Percentiles rank a stretch among this genome's conserved stretches.
Conservation (phyloP, 225 moss, liverwort and hornwort species). For the Anthoceros angustus region DNA sequence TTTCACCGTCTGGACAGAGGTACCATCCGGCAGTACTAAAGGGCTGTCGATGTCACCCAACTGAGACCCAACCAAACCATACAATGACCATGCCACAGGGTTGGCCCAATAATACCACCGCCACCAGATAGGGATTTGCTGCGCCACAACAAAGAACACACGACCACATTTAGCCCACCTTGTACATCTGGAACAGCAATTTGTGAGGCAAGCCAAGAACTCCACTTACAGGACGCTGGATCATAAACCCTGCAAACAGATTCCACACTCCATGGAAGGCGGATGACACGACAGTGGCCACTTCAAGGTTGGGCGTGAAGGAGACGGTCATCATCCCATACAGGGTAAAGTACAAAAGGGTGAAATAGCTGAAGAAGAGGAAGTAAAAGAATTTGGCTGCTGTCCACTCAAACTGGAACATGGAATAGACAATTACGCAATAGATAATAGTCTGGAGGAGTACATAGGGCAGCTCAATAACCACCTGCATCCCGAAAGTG, state of each 20-base stretch:
- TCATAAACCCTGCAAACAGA: constrained; percentile 37
- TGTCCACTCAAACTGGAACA: constrained; percentile 4
- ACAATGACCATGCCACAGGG: constrained; percentile 52
- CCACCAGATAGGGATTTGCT: constrained; percentile 68
- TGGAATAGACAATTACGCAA: constrained; percentile 15
- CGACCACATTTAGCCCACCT: background rate
- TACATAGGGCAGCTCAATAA: constrained; percentile 24
- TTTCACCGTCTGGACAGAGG: background rate
- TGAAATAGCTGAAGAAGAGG: background rate
- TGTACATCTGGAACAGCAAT: no score
- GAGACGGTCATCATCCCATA: constrained; percentile 54
- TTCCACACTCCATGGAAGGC: constrained; percentile 41
- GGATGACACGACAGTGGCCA: constrained; percentile 29
- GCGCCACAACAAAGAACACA: constrained; percentile 9
- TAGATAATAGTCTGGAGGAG: constrained; percentile 21
- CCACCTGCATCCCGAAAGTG: constrained; percentile 15
- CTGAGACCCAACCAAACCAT: constrained; percentile 37
- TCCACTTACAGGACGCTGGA: constrained; percentile 33
- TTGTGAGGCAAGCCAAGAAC: no score
- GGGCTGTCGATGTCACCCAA: constrained; percentile 23
- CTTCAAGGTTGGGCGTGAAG: constrained; percentile 31
- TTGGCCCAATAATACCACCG: constrained; percentile 75
- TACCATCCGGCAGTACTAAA: background rate
- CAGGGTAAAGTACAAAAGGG: constrained; percentile 33
- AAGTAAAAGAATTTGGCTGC: background rate